Evolutionary conservation across 2,329 filamentous ascomycete species (phyloP).

Genomic region (Rachicladosporium sp.): DNA sequence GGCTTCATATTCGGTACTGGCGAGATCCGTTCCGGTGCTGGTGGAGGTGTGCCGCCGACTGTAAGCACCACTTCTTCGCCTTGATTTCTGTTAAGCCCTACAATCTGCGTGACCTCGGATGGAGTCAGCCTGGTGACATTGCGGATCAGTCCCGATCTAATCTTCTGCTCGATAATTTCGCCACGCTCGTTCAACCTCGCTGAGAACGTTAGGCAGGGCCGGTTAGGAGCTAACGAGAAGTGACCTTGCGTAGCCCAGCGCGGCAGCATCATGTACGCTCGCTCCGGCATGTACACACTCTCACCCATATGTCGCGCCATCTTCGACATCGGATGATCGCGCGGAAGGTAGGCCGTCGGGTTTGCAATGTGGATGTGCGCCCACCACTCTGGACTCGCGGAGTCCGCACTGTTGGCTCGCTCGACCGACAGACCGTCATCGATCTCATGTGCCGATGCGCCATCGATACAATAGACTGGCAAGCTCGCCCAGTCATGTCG

Average conservation of each 20-base stretch:
- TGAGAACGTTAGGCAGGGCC: constrained; percentile 51
- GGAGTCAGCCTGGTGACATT: constrained; percentile 45
- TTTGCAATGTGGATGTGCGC: constrained; percentile 70
- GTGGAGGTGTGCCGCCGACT: constrained; percentile 23
- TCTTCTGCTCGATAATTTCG: constrained; percentile 40
- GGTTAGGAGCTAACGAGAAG: constrained; percentile 41
- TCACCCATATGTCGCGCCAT: constrained; percentile 48
- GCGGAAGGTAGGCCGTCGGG: constrained; percentile 56
- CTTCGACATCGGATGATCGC: constrained; percentile 45
- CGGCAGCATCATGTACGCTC: constrained; percentile 46
- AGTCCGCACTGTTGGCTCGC: constrained; percentile 19
- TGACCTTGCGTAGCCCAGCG: constrained; percentile 33
- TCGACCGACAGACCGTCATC: constrained; percentile 71
- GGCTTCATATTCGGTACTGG: constrained; percentile 15
- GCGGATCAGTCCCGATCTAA: constrained; percentile 40
- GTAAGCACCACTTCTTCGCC: constrained; percentile 11
- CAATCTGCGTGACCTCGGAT: constrained; percentile 18
- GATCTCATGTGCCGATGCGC: constrained; percentile 53
- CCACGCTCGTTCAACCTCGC: constrained; percentile 41
- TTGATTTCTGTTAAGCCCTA: constrained; percentile 7
- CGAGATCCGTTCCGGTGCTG: constrained; percentile 3
- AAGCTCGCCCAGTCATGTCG: constrained; percentile 49
- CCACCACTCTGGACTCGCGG: constrained; percentile 48
- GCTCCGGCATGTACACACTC: constrained; percentile 46
- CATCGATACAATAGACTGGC: constrained; percentile 62